These are phyloP conservation scores for Termitomyces sp. DNA, from an alignment of 768 basidiomycete genomes.

Conservation along the genomic window DNA sequence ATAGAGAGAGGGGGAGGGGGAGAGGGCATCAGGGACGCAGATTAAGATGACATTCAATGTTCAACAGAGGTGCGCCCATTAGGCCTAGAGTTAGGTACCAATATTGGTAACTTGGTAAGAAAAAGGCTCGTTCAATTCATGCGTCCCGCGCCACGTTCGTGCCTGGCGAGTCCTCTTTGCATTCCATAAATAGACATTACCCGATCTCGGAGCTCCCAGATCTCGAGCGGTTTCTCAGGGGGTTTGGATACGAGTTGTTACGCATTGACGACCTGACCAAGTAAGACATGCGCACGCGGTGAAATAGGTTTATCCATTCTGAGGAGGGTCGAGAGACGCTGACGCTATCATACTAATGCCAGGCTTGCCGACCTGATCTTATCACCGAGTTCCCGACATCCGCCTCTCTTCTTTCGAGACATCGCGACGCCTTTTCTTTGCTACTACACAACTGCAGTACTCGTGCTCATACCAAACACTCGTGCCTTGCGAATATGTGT, in stretches of 20 bases:
- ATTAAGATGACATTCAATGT: no score
- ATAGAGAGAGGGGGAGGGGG: no score
- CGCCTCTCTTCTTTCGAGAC: slow-evolving; percentile 28
- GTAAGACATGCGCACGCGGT: slow-evolving; percentile 11
- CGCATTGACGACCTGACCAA: background rate
- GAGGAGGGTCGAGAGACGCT: background rate
- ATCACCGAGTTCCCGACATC: slow-evolving; percentile 23
- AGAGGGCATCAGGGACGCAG: no score
- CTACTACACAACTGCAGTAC: slow-evolving; percentile 47
- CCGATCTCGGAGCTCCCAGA: no score
- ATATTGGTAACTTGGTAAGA: no score
- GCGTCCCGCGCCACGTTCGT: no score
- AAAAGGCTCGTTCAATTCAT: no score
- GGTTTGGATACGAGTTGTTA: background rate
- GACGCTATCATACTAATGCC: background rate
- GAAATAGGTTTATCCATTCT: background rate
- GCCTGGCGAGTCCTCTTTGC: no score
- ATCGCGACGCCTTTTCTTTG: slow-evolving; percentile 35
- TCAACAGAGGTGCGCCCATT: no score
- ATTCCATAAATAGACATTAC: no score
- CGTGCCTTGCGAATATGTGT: slow-evolving; percentile 36
- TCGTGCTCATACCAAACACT: slow-evolving; percentile 44
- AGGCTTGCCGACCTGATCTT: slow-evolving; percentile 24
- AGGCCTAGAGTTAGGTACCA: no score
- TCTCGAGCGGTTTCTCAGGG: background rate